A percentile compares a stretch with the other conserved stretches of the same genome.
Evolutionary conservation across 1,284 basidiomycete species (phyloP).

Genomic region (Ceratobasidium sp.): DNA sequence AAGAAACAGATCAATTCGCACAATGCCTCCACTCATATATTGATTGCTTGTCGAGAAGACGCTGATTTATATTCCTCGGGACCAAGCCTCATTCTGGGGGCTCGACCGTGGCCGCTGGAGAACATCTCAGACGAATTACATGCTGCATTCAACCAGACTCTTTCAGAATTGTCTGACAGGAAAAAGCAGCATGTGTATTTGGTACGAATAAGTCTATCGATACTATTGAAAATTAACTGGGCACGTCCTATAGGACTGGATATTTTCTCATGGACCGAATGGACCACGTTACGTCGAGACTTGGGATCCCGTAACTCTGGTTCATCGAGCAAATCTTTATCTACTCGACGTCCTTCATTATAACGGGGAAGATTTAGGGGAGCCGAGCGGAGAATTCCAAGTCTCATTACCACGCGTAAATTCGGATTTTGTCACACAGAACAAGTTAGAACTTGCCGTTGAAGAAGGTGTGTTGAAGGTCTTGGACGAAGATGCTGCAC

Average conservation of each 20-base stretch:
- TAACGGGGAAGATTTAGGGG: background rate
- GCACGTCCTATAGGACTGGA: background rate
- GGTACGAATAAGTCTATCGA: background rate
- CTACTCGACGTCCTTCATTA: conserved; percentile 5
- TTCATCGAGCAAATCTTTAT: conserved; percentile 2
- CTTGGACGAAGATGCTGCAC: background rate
- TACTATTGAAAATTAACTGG: background rate
- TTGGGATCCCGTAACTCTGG: background rate
- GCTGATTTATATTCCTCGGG: background rate
- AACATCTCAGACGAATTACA: background rate
- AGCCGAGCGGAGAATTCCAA: background rate
- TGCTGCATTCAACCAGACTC: background rate
- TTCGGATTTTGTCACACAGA: background rate
- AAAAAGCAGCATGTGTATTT: conserved; percentile 1
- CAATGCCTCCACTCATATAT: background rate
- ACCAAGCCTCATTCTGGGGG: background rate
- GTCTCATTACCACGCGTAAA: background rate
- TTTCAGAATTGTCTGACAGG: background rate
- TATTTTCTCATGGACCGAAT: background rate
- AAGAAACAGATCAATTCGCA: background rate
- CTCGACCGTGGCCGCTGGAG: conserved; percentile 1
- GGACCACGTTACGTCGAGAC: background rate
- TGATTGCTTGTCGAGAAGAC: conserved; percentile 5
- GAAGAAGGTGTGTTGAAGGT: background rate
- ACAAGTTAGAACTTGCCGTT: conserved; percentile 12